These are phyloP conservation scores for Neocallimastix lanati DNA, from an alignment of 192 early-diverging fungal genomes.

Conservation along the genomic window DNA sequence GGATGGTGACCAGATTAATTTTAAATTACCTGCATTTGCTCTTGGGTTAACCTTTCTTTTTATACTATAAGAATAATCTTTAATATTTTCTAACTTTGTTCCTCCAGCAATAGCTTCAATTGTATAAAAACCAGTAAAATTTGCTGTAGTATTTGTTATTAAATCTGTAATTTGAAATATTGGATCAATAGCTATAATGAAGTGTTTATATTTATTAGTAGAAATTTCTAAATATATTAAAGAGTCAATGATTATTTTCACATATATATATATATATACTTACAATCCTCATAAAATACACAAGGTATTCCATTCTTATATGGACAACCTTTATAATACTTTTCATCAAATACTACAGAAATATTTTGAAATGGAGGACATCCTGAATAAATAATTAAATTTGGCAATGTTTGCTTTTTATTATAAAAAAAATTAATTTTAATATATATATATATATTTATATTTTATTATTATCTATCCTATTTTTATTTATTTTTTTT, in stretches of 20 bases:
- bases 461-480: no score
- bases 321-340: not conserved
- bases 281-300: not conserved
- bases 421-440: no score
- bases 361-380: not conserved
- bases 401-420: not conserved
- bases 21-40: not conserved
- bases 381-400: not conserved
- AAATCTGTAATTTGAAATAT: not conserved
- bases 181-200: not conserved
- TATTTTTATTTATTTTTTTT: no score
- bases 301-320: not conserved
- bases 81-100: not conserved
- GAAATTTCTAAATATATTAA: no score
- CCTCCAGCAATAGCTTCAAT: not conserved
- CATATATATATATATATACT: not conserved
- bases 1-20: not conserved
- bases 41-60: not conserved
- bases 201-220: no score
- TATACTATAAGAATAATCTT: not conserved
- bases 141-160: not conserved
- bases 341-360: not conserved
- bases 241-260: no score
- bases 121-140: not conserved
- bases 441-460: no score